Evolutionary conservation across 1,139 yeast genomes (phyloP), one percentile per base, ranked within the genome.

Genomic region (Kodamaea suecica): DNA sequence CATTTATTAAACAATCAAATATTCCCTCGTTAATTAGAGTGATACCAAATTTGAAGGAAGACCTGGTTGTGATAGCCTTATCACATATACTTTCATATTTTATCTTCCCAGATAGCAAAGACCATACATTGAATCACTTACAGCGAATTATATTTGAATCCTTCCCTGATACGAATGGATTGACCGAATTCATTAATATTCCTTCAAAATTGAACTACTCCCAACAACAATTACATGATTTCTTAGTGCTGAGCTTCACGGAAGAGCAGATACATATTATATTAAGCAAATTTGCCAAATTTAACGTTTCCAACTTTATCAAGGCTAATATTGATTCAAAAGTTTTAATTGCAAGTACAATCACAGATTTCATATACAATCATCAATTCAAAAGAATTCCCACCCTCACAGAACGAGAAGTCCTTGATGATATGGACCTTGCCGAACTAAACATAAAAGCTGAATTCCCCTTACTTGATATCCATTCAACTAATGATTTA

Each of bases 181-280:
- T 31, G 14, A 35, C 23, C 4, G 40, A 37, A 5, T 24, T 37
- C n/a, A 19, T 31, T 14, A 23, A 23, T 12, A 30, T 34, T 4
- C 35, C 40, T 4, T 31, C 37, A 5, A 34, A 30, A 16, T 23
- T 23, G n/a, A 16, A 23, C 8, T 26, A 23, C 19, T 4, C 33
- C 10, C 14, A 33, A 11, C 7, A 27, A 3, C 35, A 34, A 19
- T 31, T 37, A 14, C 20, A 24, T 4, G 16, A 9, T 8, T 31
- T 28, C 27, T 31, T 25, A 14, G 7, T 37, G 27, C 16, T 13
- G 8, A 26, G 9, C 4, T 37, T 37, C 25, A 23, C 36, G 1
- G 12, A 20, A 10, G 36, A 31, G 11, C 33, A 35, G 21, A 19
- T 38, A 21, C 27, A 23, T 4, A 11, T 4, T 4, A 32, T 35